These are phyloP conservation scores for Hypoxylon intermedium DNA, from an alignment of 495 filamentous ascomycete genomes.

Conservation along the genomic window DNA sequence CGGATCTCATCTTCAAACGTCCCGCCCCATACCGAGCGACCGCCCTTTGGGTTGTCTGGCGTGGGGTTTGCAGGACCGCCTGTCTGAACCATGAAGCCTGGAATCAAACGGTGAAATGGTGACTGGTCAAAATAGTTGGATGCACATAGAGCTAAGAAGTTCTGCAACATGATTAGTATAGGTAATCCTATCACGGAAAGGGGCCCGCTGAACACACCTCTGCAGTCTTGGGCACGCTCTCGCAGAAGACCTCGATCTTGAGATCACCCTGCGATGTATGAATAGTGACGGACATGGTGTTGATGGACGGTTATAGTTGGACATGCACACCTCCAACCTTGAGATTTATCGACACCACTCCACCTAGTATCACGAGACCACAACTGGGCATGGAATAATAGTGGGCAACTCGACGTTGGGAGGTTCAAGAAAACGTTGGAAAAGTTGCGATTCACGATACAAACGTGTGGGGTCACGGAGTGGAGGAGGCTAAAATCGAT, in stretches of 20 bases:
- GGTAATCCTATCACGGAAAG: neutral
- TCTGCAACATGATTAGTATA: constrained; percentile 59
- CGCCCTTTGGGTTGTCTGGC: constrained; percentile 73
- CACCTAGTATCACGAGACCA: neutral
- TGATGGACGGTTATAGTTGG: neutral
- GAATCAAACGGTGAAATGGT: constrained; percentile 90
- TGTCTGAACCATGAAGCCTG: constrained; percentile 90
- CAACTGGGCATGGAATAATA: no score
- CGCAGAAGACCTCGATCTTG: constrained; percentile 96
- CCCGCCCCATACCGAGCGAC: constrained; percentile 82
- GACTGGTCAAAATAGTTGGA: constrained; percentile 84
- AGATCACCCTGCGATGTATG: constrained; percentile 90
- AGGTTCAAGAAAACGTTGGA: constrained; percentile 28
- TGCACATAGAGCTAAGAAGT: constrained; percentile 96
- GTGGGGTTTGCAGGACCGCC: constrained; percentile 74
- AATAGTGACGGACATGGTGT: constrained; percentile 70
- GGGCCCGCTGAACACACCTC: constrained; percentile 56
- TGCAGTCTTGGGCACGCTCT: constrained; percentile 88
- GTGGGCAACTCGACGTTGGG: constrained; percentile 14
- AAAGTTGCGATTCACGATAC: constrained; percentile 25
- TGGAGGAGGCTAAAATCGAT: constrained; percentile 34
- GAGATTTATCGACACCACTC: neutral
- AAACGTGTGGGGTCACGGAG: constrained; percentile 16
- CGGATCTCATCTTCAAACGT: constrained; percentile 93
- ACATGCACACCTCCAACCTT: neutral